These are phyloP conservation scores for Rhynchosporium agropyri DNA, from an alignment of 2,329 filamentous ascomycete species.

Conservation along the genomic window DNA sequence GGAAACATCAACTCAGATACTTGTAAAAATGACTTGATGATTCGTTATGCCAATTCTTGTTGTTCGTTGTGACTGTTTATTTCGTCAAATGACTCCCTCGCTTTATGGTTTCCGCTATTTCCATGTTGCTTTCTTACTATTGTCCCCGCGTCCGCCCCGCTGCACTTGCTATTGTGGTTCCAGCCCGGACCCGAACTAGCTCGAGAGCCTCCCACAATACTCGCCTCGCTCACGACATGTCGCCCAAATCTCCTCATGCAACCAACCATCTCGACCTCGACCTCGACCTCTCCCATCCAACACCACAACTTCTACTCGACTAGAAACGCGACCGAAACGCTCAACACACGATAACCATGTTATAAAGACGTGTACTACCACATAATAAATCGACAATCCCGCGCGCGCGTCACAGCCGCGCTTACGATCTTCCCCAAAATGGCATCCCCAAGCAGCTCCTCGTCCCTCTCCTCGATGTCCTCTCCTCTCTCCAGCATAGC, in stretches of 20 bases:
- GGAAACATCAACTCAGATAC: background rate
- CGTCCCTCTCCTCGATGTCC: slow-evolving; percentile 42
- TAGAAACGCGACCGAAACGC: slow-evolving; percentile 17
- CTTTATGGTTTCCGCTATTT: too few relatives aligned
- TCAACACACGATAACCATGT: slow-evolving; percentile 17
- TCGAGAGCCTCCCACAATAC: slow-evolving; percentile 8
- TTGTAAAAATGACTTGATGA: background rate
- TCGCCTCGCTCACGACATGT: slow-evolving; percentile 14
- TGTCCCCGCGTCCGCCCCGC: background rate
- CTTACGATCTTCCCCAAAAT: slow-evolving; percentile 20
- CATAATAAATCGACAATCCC: slow-evolving; percentile 14
- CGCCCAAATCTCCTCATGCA: slow-evolving; percentile 4
- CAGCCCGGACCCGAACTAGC: background rate
- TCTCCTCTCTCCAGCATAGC: slow-evolving; percentile 43
- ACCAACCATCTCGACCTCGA: slow-evolving; percentile 11
- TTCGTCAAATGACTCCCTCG: too few relatives aligned
- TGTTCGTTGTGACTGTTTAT: too few relatives aligned
- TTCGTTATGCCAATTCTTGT: background rate
- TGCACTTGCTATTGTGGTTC: slow-evolving; percentile 3
- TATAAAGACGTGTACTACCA: slow-evolving; percentile 15
- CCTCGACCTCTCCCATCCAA: slow-evolving; percentile 18
- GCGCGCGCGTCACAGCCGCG: slow-evolving; percentile 11
- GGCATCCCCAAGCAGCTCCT: slow-evolving; percentile 27
- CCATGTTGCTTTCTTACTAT: background rate
- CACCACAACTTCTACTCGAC: slow-evolving; percentile 4